Conservation (phyloP, 495 filamentous ascomycete species). For the Xylaria bambusicola region DNA sequence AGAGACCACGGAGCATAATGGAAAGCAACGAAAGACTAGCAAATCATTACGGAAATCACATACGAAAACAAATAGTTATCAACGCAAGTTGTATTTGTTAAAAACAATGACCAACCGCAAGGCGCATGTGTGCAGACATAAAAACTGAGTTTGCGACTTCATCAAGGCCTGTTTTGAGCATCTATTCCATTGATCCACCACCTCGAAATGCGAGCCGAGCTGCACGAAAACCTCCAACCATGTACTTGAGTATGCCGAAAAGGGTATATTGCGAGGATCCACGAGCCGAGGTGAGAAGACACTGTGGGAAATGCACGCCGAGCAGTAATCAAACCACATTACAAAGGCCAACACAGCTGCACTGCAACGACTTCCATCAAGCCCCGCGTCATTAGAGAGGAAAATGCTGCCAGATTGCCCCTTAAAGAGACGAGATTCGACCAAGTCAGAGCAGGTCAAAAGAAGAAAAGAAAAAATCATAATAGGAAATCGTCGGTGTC, state of each 20-base stretch:
- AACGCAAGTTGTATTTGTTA: constrained; percentile 26
- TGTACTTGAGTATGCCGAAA: constrained; percentile 19
- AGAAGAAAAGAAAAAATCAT: constrained; percentile 17
- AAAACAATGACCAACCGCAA: constrained; percentile 14
- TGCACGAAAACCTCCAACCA: constrained; percentile 18
- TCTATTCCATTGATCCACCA: constrained; percentile 15
- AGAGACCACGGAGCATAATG: background rate
- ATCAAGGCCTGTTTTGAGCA: constrained; percentile 11
- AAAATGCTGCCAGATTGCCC: constrained; percentile 18
- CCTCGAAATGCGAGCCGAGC: constrained; percentile 14
- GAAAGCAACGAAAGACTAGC: background rate
- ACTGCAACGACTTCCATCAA: background rate
- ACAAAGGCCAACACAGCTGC: background rate
- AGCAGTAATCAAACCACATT: constrained; percentile 12
- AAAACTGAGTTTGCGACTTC: constrained; percentile 3
- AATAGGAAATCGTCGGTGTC: constrained; percentile 13
- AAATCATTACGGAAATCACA: background rate
- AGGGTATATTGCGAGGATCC: constrained; percentile 19
- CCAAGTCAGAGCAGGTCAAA: constrained; percentile 4
- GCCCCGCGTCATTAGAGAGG: background rate
- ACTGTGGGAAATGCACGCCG: background rate
- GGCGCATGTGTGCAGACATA: constrained; percentile 13
- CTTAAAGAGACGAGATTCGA: constrained; percentile 6
- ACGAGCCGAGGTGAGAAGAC: constrained; percentile 15
- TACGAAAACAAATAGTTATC: constrained; percentile 6